Evolutionary conservation across 345 rosid genomes (phyloP).

Genomic region (Citrus maxima): DNA sequence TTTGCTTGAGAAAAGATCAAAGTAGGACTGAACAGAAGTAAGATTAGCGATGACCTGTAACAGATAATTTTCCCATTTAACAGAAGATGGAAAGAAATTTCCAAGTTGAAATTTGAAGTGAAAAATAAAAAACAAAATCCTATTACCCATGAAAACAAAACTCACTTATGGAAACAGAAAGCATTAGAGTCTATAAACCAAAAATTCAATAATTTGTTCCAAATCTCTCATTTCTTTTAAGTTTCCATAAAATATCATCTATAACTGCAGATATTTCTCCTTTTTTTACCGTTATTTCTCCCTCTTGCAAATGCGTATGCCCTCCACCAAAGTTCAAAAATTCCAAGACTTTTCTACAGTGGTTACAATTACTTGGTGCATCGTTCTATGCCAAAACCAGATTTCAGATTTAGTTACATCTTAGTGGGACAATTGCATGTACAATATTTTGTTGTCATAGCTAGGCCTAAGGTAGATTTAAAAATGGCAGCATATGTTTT

Average conservation of each 20-base stretch:
- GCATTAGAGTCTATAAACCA: neutral
- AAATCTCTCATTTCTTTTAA: neutral
- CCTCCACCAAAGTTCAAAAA: neutral
- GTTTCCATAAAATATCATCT: neutral
- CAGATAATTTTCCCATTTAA: slow-evolving; percentile 3
- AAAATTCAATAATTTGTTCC: neutral
- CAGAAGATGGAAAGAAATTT: neutral
- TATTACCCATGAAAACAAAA: neutral
- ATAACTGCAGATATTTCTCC: neutral
- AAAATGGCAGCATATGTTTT: too few species aligned
- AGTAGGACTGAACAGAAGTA: slow-evolving; percentile 65
- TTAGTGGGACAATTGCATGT: neutral
- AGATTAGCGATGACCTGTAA: slow-evolving; percentile 63
- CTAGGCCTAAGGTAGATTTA: too few species aligned
- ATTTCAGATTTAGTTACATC: neutral
- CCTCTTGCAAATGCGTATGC: neutral
- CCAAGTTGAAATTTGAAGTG: neutral
- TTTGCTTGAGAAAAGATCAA: slow-evolving; percentile 52
- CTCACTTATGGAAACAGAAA: neutral
- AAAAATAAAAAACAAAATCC: neutral
- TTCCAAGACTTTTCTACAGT: neutral
- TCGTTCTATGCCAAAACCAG: neutral
- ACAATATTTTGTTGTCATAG: neutral
- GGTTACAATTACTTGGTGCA: neutral
- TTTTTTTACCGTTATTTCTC: neutral